Evolutionary conservation across 345 rosid genomes (phyloP).

Genomic region (Citrus reticulata): DNA sequence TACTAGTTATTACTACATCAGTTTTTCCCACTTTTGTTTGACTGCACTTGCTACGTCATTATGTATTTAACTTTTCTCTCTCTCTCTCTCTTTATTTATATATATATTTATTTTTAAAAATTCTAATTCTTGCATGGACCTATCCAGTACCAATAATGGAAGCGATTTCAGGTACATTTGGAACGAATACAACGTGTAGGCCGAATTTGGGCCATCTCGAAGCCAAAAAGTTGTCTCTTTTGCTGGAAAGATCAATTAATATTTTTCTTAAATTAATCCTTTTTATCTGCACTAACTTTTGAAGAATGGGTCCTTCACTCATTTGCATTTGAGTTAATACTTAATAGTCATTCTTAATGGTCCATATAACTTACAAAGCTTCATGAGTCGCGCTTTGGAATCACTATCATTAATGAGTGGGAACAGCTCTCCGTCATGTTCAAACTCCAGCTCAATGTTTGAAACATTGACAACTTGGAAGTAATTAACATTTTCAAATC

Average conservation of each 20-base stretch:
- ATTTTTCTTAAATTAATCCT: background rate
- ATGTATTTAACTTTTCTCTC: background rate
- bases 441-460: background rate
- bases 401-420: background rate
- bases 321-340: background rate
- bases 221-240: background rate
- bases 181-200: background rate
- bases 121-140: background rate
- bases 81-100: background rate
- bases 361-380: background rate
- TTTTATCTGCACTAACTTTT: background rate
- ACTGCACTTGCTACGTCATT: background rate
- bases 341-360: background rate
- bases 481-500: background rate
- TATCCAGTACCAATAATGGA: background rate
- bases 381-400: background rate
- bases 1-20: too few species aligned
- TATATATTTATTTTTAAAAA: too few species aligned
- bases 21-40: too few species aligned
- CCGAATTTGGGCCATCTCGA: background rate
- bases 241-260: background rate
- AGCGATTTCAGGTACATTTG: background rate
- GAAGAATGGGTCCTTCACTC: background rate
- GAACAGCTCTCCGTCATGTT: background rate
- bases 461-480: background rate